A percentile compares a stretch with the other conserved stretches of the same genome.
Evolutionary conservation across 139 green algal genomes (phyloP).

Genomic region (Haematococcus lacustris): DNA sequence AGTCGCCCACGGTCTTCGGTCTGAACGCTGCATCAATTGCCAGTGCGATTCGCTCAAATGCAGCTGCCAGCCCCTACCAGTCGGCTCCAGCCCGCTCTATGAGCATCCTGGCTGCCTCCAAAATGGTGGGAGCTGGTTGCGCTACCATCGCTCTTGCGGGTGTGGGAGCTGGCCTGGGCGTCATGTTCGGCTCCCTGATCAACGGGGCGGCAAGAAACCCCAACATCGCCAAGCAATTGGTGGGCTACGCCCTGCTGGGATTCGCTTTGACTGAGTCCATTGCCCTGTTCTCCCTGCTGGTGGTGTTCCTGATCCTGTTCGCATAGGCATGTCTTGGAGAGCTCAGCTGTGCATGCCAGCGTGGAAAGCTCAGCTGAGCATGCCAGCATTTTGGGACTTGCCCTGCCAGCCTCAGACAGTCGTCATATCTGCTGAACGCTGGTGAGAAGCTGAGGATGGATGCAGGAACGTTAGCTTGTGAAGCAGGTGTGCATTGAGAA

Average conservation of each 20-base stretch:
- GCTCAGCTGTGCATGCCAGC: no score
- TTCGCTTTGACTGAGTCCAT: slow-evolving; percentile 72
- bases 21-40: slow-evolving; percentile 17
- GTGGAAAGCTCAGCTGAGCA: no score
- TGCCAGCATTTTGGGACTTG: no score
- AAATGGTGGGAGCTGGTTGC: slow-evolving; percentile 70
- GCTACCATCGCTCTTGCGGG: slow-evolving; percentile 68
- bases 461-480: no score
- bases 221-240: slow-evolving; percentile 64
- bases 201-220: slow-evolving; percentile 67
- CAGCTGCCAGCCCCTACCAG: slow-evolving; percentile 10
- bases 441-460: no score
- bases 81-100: slow-evolving; percentile 16
- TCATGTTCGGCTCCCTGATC: slow-evolving; percentile 75
- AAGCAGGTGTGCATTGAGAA: no score
- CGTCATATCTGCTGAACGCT: no score
- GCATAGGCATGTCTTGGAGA: no score
- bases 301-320: slow-evolving; percentile 68
- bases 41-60: slow-evolving; percentile 18
- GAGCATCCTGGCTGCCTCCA: slow-evolving; percentile 48
- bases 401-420: no score
- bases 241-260: slow-evolving; percentile 68
- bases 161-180: slow-evolving; percentile 63
- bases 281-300: slow-evolving; percentile 66
- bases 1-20: slow-evolving; percentile 20